A percentile compares a stretch with the other conserved stretches of the same genome.
phyloP scores from a whole-genome alignment of 2,329 filamentous ascomycete genomes.

The Grosmannia clavigera region DNA sequence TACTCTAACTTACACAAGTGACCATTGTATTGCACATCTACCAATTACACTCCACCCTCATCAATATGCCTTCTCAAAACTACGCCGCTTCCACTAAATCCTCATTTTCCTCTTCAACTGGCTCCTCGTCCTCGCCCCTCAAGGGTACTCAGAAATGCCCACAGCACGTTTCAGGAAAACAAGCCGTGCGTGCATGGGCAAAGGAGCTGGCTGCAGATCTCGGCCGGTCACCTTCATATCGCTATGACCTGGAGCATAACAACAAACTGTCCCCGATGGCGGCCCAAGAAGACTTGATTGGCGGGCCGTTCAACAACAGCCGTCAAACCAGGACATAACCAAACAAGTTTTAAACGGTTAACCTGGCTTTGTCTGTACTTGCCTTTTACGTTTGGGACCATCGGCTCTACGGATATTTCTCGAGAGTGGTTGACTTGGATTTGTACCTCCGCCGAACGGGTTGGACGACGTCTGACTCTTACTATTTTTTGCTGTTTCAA shows the following conservation, averaged over 20 bases:
- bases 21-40: background rate
- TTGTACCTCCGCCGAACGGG: no score
- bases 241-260: slow-evolving; percentile 7
- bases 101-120: slow-evolving; percentile 11
- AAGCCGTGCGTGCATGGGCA: slow-evolving; percentile 4
- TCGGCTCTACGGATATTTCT: no score
- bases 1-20: background rate
- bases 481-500: no score
- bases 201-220: slow-evolving; percentile 11
- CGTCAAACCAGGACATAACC: background rate
- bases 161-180: slow-evolving; percentile 6
- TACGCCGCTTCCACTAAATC: slow-evolving; percentile 19
- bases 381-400: background rate
- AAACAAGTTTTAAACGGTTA: no score
- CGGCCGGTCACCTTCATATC: slow-evolving; percentile 8
- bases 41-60: background rate
- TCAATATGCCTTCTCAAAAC: slow-evolving; percentile 12
- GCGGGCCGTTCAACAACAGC: background rate
- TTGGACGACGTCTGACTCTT: no score
- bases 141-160: background rate
- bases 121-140: background rate
- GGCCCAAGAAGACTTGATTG: background rate
- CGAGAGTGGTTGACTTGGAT: no score
- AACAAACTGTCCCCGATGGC: background rate
- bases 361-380: background rate